phyloP scores from a whole-genome alignment of 2,329 filamentous ascomycete species.

The Pestalotiopsis sp. region DNA sequence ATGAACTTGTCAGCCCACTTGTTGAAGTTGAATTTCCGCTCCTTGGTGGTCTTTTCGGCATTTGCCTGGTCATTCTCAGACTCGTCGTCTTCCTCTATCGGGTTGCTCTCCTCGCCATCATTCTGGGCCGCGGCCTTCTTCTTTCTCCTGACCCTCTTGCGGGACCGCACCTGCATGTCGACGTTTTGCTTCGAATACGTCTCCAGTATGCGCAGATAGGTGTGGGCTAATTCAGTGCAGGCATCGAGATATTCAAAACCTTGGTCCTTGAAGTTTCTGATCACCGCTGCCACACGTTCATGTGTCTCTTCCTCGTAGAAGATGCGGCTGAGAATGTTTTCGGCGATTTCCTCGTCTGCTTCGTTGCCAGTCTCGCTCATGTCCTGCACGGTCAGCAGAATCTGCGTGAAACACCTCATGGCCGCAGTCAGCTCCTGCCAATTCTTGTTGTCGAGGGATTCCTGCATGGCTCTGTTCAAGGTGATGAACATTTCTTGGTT shows the following conservation, averaged over 20 bases:
- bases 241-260: constrained; percentile 92
- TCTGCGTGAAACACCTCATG: constrained; percentile 94
- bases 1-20: constrained; percentile 81
- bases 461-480: constrained; percentile 80
- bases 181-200: constrained; percentile 93
- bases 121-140: constrained; percentile 60
- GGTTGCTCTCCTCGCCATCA: constrained; percentile 48
- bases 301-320: constrained; percentile 98
- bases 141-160: constrained; percentile 72
- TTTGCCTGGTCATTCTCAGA: constrained; percentile 72
- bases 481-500: constrained; percentile 95
- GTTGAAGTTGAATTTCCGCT: constrained; percentile 93
- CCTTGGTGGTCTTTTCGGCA: constrained; percentile 71
- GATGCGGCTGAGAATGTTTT: constrained; percentile 95
- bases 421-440: constrained; percentile 86
- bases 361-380: constrained; percentile 85
- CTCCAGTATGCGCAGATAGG: constrained; percentile 90
- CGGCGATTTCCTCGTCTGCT: constrained; percentile 96
- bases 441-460: constrained; percentile 77
- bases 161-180: constrained; percentile 89
- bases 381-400: constrained; percentile 87
- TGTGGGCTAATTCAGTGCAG: constrained; percentile 86
- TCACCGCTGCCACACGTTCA: constrained; percentile 79
- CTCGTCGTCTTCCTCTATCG: constrained; percentile 66
- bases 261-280: constrained; percentile 89